Evolutionary conservation across 129 eudicot genomes (phyloP).

Genomic region (Tagetes erecta): DNA sequence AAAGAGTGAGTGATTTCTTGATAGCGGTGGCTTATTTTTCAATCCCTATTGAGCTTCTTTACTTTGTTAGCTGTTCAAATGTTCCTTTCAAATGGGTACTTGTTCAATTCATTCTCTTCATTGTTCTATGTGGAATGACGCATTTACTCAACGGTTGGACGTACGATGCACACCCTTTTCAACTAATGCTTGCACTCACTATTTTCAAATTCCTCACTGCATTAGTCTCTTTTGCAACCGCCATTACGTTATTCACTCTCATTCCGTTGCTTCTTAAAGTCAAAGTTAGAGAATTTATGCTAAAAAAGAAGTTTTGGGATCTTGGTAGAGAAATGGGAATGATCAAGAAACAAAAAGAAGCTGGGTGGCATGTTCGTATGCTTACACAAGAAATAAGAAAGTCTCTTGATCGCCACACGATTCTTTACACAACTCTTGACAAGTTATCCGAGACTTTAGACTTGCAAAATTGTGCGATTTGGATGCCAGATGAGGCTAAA

Average conservation of each 20-base stretch:
- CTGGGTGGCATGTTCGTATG: slow-evolving; percentile 81
- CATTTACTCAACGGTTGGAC: slow-evolving; percentile 90
- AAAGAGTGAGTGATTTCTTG: slow-evolving; percentile 77
- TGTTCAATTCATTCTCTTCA: slow-evolving; percentile 69
- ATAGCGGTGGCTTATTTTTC: slow-evolving; percentile 90
- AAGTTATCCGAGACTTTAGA: slow-evolving; percentile 69
- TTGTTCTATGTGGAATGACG: slow-evolving; percentile 89
- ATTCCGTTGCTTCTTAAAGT: slow-evolving; percentile 73
- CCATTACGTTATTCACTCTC: slow-evolving; percentile 68
- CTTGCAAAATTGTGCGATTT: slow-evolving; percentile 73
- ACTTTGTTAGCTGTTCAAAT: slow-evolving; percentile 81
- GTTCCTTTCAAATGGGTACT: slow-evolving; percentile 94
- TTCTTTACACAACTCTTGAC: slow-evolving; percentile 74
- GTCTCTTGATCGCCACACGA: slow-evolving; percentile 75
- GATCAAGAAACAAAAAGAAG: slow-evolving; percentile 69
- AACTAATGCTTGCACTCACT: slow-evolving; percentile 73
- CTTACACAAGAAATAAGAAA: slow-evolving; percentile 81
- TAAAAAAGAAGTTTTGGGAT: slow-evolving; percentile 74
- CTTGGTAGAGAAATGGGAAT: slow-evolving; percentile 80
- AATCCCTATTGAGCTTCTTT: slow-evolving; percentile 79
- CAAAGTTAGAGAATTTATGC: slow-evolving; percentile 78
- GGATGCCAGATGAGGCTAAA: slow-evolving; percentile 73
- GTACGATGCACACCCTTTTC: slow-evolving; percentile 75
- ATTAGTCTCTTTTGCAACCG: slow-evolving; percentile 79
- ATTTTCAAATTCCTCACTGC: slow-evolving; percentile 82